Percentiles rank a stretch among this genome's conserved stretches.
phyloP scores from a whole-genome alignment of 768 basidiomycete species.

The Xerocomus spinulosus region DNA sequence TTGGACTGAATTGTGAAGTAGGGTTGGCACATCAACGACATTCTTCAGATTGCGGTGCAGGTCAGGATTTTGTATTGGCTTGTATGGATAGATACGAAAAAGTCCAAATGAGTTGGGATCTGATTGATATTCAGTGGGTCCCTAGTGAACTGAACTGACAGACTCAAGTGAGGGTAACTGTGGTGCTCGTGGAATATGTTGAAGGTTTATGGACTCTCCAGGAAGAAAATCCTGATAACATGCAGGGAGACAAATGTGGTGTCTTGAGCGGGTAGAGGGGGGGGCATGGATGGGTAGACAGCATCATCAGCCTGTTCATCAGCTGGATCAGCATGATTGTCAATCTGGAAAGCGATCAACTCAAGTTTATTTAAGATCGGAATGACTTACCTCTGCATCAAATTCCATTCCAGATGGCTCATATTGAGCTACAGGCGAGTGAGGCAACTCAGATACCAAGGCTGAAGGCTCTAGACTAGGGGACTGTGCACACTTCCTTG shows the following conservation, averaged over 20 bases:
- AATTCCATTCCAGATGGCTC: no score
- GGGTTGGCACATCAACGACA: background rate
- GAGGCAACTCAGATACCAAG: background rate
- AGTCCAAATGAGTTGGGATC: conserved; percentile 1
- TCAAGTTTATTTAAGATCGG: no score
- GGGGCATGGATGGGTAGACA: background rate
- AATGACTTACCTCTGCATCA: no score
- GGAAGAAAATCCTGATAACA: conserved; percentile 5
- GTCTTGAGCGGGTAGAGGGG: conserved; percentile 2
- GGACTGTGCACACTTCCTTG: no score
- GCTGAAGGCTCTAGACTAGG: no score
- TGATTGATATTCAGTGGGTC: background rate
- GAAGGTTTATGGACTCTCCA: background rate
- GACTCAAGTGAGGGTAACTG: background rate
- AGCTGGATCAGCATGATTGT: no score
- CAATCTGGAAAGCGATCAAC: no score
- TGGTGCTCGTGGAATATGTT: background rate
- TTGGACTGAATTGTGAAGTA: background rate
- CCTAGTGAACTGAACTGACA: no score
- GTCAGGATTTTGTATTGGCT: background rate
- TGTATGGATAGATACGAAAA: conserved; percentile 3
- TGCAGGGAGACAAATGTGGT: background rate
- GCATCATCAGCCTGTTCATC: no score
- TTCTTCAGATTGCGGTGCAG: background rate
- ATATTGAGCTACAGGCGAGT: no score